These are phyloP conservation scores for Claviceps cyperi DNA, from an alignment of 2,329 filamentous ascomycete genomes.

Conservation along the genomic window DNA sequence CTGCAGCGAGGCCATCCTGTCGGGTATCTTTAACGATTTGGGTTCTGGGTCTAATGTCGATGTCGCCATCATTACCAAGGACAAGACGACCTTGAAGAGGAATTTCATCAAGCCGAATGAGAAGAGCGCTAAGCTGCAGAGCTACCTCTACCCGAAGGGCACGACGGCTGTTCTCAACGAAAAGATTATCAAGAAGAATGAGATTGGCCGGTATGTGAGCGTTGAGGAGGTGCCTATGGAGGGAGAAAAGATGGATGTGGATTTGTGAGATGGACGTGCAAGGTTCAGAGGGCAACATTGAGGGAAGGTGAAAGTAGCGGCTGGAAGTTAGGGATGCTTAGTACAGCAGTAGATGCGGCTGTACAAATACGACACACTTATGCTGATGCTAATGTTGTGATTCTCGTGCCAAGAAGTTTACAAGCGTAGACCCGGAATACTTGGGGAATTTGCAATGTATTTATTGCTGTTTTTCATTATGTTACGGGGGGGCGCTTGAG, in stretches of 20 bases:
- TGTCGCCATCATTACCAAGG: conserved; percentile 84
- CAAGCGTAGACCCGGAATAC: too few relatives aligned
- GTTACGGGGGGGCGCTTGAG: too few relatives aligned
- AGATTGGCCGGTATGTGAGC: conserved; percentile 86
- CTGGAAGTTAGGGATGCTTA: too few relatives aligned
- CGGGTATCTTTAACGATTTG: conserved; percentile 97
- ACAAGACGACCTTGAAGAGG: conserved; percentile 86
- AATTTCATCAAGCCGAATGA: conserved; percentile 91
- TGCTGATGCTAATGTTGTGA: too few relatives aligned
- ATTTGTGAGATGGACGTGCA: conserved; percentile 26
- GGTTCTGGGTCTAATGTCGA: conserved; percentile 97
- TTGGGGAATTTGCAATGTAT: too few relatives aligned
- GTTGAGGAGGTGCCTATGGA: conserved; percentile 71
- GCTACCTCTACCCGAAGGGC: conserved; percentile 78
- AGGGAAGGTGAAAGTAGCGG: too few relatives aligned
- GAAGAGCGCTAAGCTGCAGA: conserved; percentile 78
- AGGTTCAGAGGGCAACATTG: too few relatives aligned
- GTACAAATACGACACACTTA: too few relatives aligned
- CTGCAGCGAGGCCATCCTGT: conserved; percentile 74
- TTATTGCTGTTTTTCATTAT: too few relatives aligned
- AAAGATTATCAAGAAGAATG: conserved; percentile 87
- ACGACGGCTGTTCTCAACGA: conserved; percentile 95
- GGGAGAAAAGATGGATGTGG: conserved; percentile 55
- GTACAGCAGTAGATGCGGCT: too few relatives aligned
- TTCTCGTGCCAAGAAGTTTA: too few relatives aligned